Conservation (phyloP, 164 flowering plant genomes). For the Stephania japonica region DNA sequence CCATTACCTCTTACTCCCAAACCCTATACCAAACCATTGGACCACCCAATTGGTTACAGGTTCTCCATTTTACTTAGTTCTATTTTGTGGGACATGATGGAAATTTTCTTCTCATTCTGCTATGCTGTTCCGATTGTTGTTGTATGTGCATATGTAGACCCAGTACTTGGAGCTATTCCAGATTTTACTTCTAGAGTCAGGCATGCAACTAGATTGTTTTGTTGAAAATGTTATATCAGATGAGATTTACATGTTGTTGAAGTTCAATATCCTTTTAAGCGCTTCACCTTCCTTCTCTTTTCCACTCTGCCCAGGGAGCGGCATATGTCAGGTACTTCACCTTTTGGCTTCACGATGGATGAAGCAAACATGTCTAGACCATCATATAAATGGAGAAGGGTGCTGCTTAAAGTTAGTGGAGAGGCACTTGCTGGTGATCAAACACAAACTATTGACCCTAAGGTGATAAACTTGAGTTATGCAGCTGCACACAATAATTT, state of each 20-base stretch:
- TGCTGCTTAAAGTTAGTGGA: constrained; percentile 97
- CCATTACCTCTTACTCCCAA: no score
- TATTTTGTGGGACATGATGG: not conserved
- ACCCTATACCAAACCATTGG: no score
- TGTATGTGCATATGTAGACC: not conserved
- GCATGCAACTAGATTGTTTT: not conserved
- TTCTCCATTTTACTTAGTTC: not conserved
- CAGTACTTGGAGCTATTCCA: not conserved
- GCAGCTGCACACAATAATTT: not conserved
- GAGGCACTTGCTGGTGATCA: constrained; percentile 97
- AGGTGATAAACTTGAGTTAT: constrained; percentile 35
- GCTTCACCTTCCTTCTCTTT: not conserved
- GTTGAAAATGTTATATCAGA: not conserved
- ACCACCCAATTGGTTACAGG: no score
- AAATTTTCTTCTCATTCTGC: not conserved
- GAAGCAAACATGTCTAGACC: constrained; percentile 39
- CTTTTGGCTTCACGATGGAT: constrained; percentile 41
- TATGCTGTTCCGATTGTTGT: not conserved
- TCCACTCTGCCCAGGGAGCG: constrained; percentile 37
- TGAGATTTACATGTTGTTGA: not conserved
- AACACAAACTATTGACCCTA: constrained; percentile 87
- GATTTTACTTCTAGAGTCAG: not conserved
- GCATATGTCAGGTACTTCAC: constrained; percentile 33
- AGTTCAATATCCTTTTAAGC: not conserved
- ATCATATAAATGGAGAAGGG: constrained; percentile 78